These are phyloP conservation scores for Phytophthora tentaculata DNA, from an alignment of 352 stramenopile genomes.

Conservation along the genomic window DNA sequence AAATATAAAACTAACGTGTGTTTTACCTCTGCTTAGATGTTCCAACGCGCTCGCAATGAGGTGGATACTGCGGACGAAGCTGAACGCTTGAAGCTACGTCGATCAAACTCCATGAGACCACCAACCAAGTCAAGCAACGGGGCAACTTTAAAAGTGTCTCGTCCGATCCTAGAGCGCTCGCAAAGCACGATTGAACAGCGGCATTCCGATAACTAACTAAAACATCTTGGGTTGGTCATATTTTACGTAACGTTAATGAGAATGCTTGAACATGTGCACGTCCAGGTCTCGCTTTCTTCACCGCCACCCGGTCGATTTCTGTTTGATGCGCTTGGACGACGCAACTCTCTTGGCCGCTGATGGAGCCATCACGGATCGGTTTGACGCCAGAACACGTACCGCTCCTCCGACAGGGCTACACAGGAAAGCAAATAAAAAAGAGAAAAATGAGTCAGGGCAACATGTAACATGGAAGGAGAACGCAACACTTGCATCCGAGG, in stretches of 20 bases:
- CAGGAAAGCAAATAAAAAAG: conserved; percentile 4
- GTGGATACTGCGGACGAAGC: conserved; percentile 75
- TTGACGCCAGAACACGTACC: conserved; percentile 48
- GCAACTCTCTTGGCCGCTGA: conserved; percentile 36
- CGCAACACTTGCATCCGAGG: conserved; percentile 48
- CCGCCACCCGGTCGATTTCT: conserved; percentile 76
- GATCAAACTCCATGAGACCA: conserved; percentile 30
- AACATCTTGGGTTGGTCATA: conserved; percentile 26
- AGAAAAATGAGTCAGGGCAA: conserved; percentile 13
- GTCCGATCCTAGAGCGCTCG: conserved; percentile 42
- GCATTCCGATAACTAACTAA: conserved; percentile 23
- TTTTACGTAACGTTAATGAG: conserved; percentile 42
- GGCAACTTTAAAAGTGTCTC: conserved; percentile 28
- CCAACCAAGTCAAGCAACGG: conserved; percentile 26
- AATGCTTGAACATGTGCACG: no score
- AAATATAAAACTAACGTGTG: background rate
- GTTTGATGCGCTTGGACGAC: conserved; percentile 48
- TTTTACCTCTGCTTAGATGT: conserved; percentile 42
- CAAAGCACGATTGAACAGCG: conserved; percentile 32
- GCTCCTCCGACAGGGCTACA: conserved; percentile 37
- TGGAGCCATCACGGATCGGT: conserved; percentile 25
- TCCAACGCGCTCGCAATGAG: conserved; percentile 70
- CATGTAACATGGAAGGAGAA: background rate
- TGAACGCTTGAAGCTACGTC: conserved; percentile 70
- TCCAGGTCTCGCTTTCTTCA: no score